A percentile compares a stretch with the other conserved stretches of the same genome.
Conservation (phyloP, 1,284 basidiomycete genomes). For the Calocybe gambosa region DNA sequence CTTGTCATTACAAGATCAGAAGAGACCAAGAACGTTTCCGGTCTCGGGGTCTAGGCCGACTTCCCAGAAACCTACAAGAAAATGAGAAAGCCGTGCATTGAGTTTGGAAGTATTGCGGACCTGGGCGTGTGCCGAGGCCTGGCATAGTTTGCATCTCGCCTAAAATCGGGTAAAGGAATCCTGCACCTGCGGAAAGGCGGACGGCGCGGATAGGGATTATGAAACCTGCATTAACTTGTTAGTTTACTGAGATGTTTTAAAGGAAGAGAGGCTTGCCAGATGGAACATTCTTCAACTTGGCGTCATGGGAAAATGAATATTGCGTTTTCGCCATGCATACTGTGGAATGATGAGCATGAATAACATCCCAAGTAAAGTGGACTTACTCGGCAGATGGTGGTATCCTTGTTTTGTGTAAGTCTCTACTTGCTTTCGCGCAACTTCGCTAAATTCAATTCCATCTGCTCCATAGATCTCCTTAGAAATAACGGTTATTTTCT, state of each 20-base stretch:
- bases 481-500: slow-evolving; percentile 85
- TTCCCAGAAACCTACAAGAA: slow-evolving; percentile 68
- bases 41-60: slow-evolving; percentile 73
- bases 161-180: slow-evolving; percentile 92
- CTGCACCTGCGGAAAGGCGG: slow-evolving; percentile 87
- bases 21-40: slow-evolving; percentile 69
- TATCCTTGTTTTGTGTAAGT: slow-evolving; percentile 92
- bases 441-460: slow-evolving; percentile 79
- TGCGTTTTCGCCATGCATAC: slow-evolving; percentile 99
- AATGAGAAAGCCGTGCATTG: slow-evolving; percentile 24
- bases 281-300: slow-evolving; percentile 87
- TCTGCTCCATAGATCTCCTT: slow-evolving; percentile 90
- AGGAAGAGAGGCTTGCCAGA: slow-evolving; percentile 35
- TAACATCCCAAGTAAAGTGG: slow-evolving; percentile 6
- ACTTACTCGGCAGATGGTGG: slow-evolving; percentile 71
- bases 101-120: slow-evolving; percentile 30
- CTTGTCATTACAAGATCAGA: slow-evolving; percentile 36
- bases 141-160: slow-evolving; percentile 99
- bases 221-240: slow-evolving; percentile 52
- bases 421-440: slow-evolving; percentile 83
- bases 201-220: slow-evolving; percentile 91
- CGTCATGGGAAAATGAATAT: slow-evolving; percentile 92
- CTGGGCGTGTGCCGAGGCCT: slow-evolving; percentile 89
- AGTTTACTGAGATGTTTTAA: slow-evolving; percentile 13
- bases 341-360: slow-evolving; percentile 22